A percentile compares a stretch with the other conserved stretches of the same genome.
These are phyloP conservation scores for Colletotrichum ledebouriae DNA, from an alignment of 2,329 filamentous ascomycete species.

Conservation along the genomic window DNA sequence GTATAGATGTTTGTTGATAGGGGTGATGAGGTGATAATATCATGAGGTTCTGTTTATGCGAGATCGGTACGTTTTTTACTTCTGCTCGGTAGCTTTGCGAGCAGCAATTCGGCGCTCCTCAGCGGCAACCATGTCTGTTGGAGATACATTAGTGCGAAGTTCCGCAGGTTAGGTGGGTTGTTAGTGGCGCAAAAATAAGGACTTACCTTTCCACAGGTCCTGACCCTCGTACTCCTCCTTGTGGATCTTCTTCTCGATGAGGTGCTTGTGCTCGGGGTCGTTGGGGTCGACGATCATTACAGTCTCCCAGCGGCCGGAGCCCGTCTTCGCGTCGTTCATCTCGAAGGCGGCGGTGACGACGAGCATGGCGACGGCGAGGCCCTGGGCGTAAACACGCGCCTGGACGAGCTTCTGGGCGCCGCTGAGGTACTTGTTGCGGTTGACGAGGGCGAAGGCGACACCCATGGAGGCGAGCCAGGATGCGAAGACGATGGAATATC, in stretches of 20 bases:
- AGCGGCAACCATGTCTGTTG: slow-evolving; percentile 82
- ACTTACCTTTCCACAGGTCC: slow-evolving; percentile 90
- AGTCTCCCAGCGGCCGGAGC: slow-evolving; percentile 85
- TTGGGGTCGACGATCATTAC: slow-evolving; percentile 84
- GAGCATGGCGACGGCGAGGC: slow-evolving; percentile 85
- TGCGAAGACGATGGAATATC: slow-evolving; percentile 87
- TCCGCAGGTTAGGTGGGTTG: neutral
- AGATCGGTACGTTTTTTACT: slow-evolving; percentile 4
- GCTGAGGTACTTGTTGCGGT: slow-evolving; percentile 80
- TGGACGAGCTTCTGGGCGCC: slow-evolving; percentile 91
- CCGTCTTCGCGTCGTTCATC: slow-evolving; percentile 80
- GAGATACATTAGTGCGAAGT: slow-evolving; percentile 38
- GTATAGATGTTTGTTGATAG: neutral
- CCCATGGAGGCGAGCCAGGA: slow-evolving; percentile 88
- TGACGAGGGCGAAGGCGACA: slow-evolving; percentile 79
- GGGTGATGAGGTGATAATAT: neutral
- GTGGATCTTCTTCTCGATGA: slow-evolving; percentile 89
- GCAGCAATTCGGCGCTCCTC: slow-evolving; percentile 74
- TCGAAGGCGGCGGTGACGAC: slow-evolving; percentile 88
- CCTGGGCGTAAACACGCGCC: slow-evolving; percentile 94
- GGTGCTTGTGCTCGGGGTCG: slow-evolving; percentile 84
- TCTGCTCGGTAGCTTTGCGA: slow-evolving; percentile 47
- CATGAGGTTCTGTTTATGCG: neutral
- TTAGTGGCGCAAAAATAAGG: neutral
- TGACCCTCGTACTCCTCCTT: slow-evolving; percentile 89